phyloP scores from a whole-genome alignment of 768 basidiomycete species.

The Fibroporia radiculosa region DNA sequence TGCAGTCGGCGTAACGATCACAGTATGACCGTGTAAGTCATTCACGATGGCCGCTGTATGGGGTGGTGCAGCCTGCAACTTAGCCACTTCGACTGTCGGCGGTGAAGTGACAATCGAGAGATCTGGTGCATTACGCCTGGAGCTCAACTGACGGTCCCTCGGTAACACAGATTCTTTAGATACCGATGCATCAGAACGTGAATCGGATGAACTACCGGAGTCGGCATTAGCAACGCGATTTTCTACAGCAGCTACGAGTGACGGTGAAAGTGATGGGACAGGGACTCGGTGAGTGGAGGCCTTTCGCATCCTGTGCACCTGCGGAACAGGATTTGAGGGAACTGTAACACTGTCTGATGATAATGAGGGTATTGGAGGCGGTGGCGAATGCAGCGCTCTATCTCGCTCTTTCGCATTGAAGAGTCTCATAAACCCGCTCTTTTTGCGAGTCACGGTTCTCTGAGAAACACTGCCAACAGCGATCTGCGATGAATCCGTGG shows the following conservation, averaged over 20 bases:
- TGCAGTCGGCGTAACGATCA: constrained; percentile 15
- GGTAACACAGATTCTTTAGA: neutral
- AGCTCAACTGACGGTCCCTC: constrained; percentile 17
- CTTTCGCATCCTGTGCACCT: constrained; percentile 17
- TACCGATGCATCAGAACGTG: constrained; percentile 8
- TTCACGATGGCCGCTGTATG: constrained; percentile 11
- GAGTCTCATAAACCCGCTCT: constrained; percentile 74
- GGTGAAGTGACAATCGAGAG: constrained; percentile 20
- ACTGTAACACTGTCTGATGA: constrained; percentile 21
- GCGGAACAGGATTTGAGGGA: constrained; percentile 10
- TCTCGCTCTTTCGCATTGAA: constrained; percentile 50
- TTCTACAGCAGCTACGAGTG: constrained; percentile 9
- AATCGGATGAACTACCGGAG: constrained; percentile 14
- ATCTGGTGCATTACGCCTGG: constrained; percentile 19
- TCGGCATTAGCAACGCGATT: neutral
- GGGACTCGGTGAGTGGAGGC: constrained; percentile 19
- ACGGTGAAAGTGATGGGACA: constrained; percentile 21
- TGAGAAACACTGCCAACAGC: constrained; percentile 17
- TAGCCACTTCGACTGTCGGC: constrained; percentile 3
- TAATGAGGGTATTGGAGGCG: constrained; percentile 49
- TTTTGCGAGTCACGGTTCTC: constrained; percentile 63
- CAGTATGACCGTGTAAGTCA: constrained; percentile 5
- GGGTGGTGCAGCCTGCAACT: constrained; percentile 9
- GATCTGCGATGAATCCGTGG: constrained; percentile 1
- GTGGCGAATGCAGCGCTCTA: constrained; percentile 30